A percentile compares a stretch with the other conserved stretches of the same genome.
phyloP scores from a whole-genome alignment of 768 basidiomycete genomes.

The Suillus discolor region DNA sequence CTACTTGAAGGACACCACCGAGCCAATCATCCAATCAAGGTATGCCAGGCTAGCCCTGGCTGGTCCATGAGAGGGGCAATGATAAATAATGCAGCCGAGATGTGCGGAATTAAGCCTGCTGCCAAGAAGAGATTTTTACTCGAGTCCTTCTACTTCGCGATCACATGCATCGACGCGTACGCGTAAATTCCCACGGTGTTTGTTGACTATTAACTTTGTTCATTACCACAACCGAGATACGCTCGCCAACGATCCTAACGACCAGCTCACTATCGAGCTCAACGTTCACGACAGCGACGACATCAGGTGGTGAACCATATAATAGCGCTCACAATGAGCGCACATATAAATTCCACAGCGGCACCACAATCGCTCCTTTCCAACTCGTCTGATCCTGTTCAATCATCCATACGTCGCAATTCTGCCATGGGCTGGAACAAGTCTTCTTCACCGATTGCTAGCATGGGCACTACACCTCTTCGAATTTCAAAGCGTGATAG shows the following conservation, averaged over 20 bases:
- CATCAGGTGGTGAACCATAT: conserved; percentile 10
- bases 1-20: neutral
- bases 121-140: neutral
- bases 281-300: conserved; percentile 22
- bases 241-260: conserved; percentile 15
- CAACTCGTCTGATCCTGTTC: conserved; percentile 65
- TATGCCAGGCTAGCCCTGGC: neutral
- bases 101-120: neutral
- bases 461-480: conserved; percentile 56
- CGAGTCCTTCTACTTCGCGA: conserved; percentile 12
- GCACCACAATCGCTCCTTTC: conserved; percentile 50
- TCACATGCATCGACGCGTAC: conserved; percentile 34
- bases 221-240: conserved; percentile 12
- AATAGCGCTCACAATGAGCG: conserved; percentile 30
- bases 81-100: neutral
- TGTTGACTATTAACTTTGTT: conserved; percentile 12
- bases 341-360: conserved; percentile 31
- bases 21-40: neutral
- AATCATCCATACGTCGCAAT: conserved; percentile 62
- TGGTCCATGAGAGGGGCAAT: neutral
- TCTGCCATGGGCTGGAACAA: conserved; percentile 53
- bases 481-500: conserved; percentile 53
- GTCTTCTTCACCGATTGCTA: conserved; percentile 34
- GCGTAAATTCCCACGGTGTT: conserved; percentile 30
- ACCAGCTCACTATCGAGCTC: conserved; percentile 11